Evolutionary conservation across 2,329 filamentous ascomycete species (phyloP), one percentile per base, ranked within the genome.

Genomic region (Fusarium illudens): DNA sequence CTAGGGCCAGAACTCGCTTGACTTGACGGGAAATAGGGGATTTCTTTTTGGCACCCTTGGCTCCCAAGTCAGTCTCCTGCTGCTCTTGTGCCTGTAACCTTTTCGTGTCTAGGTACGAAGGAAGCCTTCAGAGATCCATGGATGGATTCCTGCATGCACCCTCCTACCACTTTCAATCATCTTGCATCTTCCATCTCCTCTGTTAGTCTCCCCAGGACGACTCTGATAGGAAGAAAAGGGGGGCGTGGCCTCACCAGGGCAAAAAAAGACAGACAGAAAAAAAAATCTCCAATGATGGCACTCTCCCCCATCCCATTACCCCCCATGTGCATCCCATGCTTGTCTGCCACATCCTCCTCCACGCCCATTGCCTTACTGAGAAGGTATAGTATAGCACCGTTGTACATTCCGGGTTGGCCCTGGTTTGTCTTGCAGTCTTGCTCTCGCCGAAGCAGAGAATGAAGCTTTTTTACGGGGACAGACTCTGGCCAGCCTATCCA

Each of bases 391-490:
- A 56, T 55, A 56, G 27, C 32, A 19, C 22, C 17, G 22, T 61
- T 19, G 27, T 34, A 30, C 42, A 20, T 57, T n/a, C 54, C 33
- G 19, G 44, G 54, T 36, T 58, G 50, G 17, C 44, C 57, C 36
- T 65, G 53, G 19, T 27, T 58, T 15, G 17, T 17, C 22, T 60
- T 52, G 27, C 12, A 39, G 58, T 59, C 60, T 34, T 61, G 60
- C 57, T 58, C 60, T 71, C 57, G 63, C 61, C 54, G 58, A 60
- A 70, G 49, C 57, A 59, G 44, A 55, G 39, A 49, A 60, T 49
- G 60, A 65, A 62, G 54, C 64, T 57, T 66, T 49, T 60, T 32
- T 44, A 32, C 25, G 20, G 33, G 20, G 33, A 32, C 51, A 39
- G 22, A 20, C 30, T 32, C 17, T 37, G 20, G 32, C 33, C 17